Percentiles rank a stretch among this genome's conserved stretches.
phyloP scores from a whole-genome alignment of 805 yeast species.

The Ogataea angusta region DNA sequence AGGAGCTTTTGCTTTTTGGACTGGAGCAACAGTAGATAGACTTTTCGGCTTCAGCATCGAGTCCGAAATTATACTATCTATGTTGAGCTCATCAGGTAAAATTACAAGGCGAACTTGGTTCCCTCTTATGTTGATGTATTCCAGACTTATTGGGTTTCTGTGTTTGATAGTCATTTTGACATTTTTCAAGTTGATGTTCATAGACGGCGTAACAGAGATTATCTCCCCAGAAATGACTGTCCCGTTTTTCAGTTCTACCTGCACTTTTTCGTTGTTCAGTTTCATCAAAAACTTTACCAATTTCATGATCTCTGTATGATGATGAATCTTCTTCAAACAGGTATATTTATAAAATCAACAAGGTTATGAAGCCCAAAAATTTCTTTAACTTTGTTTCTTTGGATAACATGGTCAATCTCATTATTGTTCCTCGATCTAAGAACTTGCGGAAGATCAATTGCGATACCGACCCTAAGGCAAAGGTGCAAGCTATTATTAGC shows the following conservation, averaged over 20 bases:
- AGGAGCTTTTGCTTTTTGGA: conserved; percentile 17
- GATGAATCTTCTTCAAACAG: background rate
- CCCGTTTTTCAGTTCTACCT: conserved; percentile 89
- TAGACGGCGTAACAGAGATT: conserved; percentile 80
- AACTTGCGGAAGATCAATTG: conserved; percentile 47
- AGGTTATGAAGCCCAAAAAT: conserved; percentile 16
- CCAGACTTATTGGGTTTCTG: conserved; percentile 67
- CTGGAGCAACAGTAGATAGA: conserved; percentile 44
- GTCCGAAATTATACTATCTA: conserved; percentile 60
- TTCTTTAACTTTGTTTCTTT: background rate
- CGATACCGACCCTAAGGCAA: conserved; percentile 36
- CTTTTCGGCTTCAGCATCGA: conserved; percentile 39
- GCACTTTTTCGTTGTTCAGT: conserved; percentile 78
- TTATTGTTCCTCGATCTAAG: conserved; percentile 60
- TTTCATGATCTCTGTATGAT: conserved; percentile 42
- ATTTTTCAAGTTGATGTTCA: conserved; percentile 81
- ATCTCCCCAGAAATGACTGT: conserved; percentile 82
- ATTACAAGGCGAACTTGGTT: conserved; percentile 80
- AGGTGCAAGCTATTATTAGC: conserved; percentile 37
- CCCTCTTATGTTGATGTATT: conserved; percentile 83
- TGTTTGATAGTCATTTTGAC: conserved; percentile 74
- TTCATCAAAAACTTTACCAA: conserved; percentile 79
- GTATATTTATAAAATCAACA: background rate
- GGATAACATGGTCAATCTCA: conserved; percentile 41
- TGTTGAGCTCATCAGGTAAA: conserved; percentile 80